A percentile compares a stretch with the other conserved stretches of the same genome.
phyloP scores from a whole-genome alignment of 73 alveolate species.

The Symbiodinium pilosum region DNA sequence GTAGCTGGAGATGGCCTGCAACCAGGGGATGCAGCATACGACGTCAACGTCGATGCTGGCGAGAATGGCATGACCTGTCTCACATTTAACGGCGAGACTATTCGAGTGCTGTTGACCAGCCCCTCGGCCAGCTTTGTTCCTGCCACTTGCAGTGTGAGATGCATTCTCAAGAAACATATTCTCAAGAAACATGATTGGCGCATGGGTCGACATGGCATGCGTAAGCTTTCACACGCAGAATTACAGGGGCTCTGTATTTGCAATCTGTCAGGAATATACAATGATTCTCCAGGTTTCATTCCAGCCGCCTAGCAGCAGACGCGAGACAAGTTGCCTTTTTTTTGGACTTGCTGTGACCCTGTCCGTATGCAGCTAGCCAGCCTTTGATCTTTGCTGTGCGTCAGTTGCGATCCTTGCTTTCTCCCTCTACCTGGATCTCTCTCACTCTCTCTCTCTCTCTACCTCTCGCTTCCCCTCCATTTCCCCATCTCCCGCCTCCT shows the following conservation, averaged over 20 bases:
- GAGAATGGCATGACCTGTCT: conserved; percentile 81
- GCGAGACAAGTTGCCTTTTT: background rate
- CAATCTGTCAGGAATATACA: conserved; percentile 52
- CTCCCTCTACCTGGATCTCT: too few species aligned
- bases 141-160: background rate
- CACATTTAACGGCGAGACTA: conserved; percentile 87
- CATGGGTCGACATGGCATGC: too few species aligned
- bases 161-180: too few species aligned
- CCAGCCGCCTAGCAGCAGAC: conserved; percentile 34
- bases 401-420: too few species aligned
- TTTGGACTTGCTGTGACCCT: background rate
- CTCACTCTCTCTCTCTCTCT: too few species aligned
- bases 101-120: conserved; percentile 55
- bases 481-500: background rate
- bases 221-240: too few species aligned
- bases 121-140: background rate
- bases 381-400: too few species aligned
- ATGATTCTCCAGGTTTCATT: conserved; percentile 74
- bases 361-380: background rate
- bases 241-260: background rate
- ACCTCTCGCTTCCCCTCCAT: too few species aligned
- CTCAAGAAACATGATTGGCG: too few species aligned
- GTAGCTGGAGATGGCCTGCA: background rate
- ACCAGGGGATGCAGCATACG: conserved; percentile 71
- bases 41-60: conserved; percentile 80